These are phyloP conservation scores for Rhodotorula sp. DNA, from an alignment of 1,284 basidiomycete genomes.

Conservation along the genomic window DNA sequence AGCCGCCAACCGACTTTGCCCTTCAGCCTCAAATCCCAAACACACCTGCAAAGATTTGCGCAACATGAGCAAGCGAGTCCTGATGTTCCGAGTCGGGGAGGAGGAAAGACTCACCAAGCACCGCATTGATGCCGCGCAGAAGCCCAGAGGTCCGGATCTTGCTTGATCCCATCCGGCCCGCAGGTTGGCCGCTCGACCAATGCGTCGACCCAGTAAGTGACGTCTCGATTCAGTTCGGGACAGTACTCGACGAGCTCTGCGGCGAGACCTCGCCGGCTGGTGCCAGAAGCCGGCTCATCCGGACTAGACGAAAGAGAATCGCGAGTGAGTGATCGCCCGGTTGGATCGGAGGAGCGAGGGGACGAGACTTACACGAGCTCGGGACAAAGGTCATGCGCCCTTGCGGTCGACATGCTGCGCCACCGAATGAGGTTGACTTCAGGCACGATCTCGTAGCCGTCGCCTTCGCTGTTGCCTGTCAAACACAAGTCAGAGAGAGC, in stretches of 20 bases:
- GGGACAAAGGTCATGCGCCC: neutral
- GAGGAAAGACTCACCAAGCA: conserved; percentile 2
- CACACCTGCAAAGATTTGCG: neutral
- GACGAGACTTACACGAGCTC: conserved; percentile 4
- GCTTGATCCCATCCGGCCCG: neutral
- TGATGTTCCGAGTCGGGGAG: too few relatives aligned
- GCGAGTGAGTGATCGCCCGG: neutral
- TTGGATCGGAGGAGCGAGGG: too few relatives aligned
- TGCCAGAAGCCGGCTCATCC: neutral
- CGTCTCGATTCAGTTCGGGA: neutral
- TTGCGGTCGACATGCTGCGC: conserved; percentile 4
- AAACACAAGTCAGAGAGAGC: neutral
- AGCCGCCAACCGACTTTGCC: neutral
- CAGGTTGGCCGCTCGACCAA: neutral
- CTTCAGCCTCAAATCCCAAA: neutral
- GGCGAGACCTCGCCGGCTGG: neutral
- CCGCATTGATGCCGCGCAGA: conserved; percentile 8
- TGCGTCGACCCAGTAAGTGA: neutral
- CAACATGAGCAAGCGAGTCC: neutral
- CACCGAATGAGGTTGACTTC: neutral
- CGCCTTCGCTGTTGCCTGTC: neutral
- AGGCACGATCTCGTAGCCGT: neutral
- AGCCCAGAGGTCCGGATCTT: neutral
- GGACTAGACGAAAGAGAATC: rapidly evolving
- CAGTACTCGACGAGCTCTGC: conserved; percentile 6